phyloP scores from a whole-genome alignment of 495 filamentous ascomycete species.

The Penicillium riverlandense region DNA sequence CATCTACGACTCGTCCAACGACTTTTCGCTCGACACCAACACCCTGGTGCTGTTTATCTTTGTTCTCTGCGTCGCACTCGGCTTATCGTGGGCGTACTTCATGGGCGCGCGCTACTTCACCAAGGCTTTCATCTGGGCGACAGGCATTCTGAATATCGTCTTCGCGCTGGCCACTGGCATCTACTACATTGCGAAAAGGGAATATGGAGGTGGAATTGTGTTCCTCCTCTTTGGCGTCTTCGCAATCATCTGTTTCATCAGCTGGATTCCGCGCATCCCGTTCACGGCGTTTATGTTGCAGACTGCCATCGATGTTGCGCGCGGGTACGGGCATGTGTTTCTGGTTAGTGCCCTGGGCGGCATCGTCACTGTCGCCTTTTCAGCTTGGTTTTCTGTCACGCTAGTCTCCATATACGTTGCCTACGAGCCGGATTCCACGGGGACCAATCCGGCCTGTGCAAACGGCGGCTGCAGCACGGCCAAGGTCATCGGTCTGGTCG shows the following conservation, averaged over 20 bases:
- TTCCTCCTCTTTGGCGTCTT: conserved; percentile 78
- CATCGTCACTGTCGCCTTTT: conserved; percentile 63
- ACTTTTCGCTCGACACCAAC: conserved; percentile 68
- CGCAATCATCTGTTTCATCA: conserved; percentile 70
- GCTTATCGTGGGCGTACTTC: conserved; percentile 71
- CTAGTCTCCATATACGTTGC: conserved; percentile 67
- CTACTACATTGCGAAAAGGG: conserved; percentile 57
- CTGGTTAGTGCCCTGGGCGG: conserved; percentile 76
- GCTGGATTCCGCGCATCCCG: conserved; percentile 81
- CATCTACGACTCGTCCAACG: conserved; percentile 60
- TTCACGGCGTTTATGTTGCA: conserved; percentile 88
- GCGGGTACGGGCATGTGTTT: conserved; percentile 77
- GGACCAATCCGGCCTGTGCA: conserved; percentile 57
- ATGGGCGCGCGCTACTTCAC: conserved; percentile 71
- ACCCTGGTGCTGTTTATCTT: conserved; percentile 81
- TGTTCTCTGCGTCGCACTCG: conserved; percentile 61
- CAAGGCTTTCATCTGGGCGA: conserved; percentile 87
- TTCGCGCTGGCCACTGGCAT: conserved; percentile 63
- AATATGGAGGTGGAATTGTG: conserved; percentile 77
- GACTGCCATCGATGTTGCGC: conserved; percentile 79
- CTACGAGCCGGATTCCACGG: conserved; percentile 53
- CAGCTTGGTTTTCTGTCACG: conserved; percentile 56
- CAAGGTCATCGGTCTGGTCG: conserved; percentile 75
- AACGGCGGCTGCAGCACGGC: conserved; percentile 64
- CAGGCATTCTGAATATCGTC: conserved; percentile 61